Evolutionary conservation across 495 filamentous ascomycete species (phyloP).

Genomic region (Neurospora africana): DNA sequence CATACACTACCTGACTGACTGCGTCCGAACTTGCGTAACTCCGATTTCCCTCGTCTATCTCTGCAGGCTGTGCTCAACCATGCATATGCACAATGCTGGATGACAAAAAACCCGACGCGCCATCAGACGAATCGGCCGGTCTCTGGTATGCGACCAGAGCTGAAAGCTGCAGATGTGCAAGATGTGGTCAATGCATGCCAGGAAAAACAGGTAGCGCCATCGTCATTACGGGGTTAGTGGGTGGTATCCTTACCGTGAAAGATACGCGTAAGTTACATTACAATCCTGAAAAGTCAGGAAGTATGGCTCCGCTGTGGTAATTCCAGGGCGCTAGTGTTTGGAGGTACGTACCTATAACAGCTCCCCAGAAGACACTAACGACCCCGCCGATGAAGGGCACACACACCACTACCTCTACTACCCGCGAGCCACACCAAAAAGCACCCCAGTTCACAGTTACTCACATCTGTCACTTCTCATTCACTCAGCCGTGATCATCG

Average conservation of each 20-base stretch:
- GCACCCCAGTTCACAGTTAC: background rate
- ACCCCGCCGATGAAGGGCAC: background rate
- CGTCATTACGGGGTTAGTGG: conserved; percentile 4
- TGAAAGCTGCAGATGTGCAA: conserved; percentile 37
- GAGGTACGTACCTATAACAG: background rate
- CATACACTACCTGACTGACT: background rate
- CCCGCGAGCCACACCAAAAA: background rate
- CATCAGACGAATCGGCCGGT: conserved; percentile 27
- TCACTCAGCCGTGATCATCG: background rate
- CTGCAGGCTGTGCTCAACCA: conserved; percentile 34
- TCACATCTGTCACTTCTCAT: background rate
- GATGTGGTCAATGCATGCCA: background rate
- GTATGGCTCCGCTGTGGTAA: background rate
- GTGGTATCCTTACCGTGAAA: conserved; percentile 4
- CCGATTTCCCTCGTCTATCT: background rate
- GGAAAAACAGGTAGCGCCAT: conserved; percentile 25
- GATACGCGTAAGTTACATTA: background rate
- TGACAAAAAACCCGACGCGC: conserved; percentile 19
- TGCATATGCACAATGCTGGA: conserved; percentile 33
- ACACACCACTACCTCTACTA: background rate
- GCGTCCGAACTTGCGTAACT: background rate
- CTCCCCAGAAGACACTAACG: background rate
- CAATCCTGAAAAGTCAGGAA: conserved; percentile 5
- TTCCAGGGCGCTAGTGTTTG: conserved; percentile 1
- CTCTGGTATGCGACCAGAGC: conserved; percentile 27